These are phyloP conservation scores for Paraphoma chrysanthemicola DNA, from an alignment of 2,329 filamentous ascomycete genomes.

Conservation along the genomic window DNA sequence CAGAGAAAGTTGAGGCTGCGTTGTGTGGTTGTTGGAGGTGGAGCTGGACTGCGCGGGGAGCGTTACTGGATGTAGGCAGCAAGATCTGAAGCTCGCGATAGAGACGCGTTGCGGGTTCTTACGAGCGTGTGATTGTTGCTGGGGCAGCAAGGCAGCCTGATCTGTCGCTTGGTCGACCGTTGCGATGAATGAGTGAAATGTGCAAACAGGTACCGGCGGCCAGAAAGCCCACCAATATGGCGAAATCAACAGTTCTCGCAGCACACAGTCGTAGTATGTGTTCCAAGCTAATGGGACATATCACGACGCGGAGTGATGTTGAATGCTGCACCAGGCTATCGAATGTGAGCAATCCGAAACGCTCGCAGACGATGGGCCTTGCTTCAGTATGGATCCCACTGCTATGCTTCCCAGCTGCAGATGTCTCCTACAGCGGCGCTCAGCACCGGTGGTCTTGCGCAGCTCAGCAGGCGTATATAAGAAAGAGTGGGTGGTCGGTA, in stretches of 20 bases:
- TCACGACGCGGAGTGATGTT: not conserved
- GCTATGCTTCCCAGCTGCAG: no score
- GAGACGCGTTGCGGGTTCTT: not conserved
- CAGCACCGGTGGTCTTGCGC: no score
- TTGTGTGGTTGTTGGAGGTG: no score
- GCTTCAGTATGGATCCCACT: no score
- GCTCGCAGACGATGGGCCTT: no score
- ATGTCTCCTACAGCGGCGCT: no score
- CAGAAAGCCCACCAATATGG: not conserved
- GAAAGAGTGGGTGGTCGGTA: not conserved
- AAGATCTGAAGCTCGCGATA: not conserved
- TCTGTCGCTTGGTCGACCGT: not conserved
- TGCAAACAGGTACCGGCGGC: not conserved
- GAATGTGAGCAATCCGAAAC: no score
- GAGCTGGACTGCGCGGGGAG: no score
- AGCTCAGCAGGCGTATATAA: no score
- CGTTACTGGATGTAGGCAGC: not conserved
- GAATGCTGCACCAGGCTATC: no score
- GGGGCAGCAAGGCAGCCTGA: conserved; percentile 3
- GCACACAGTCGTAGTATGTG: conserved; percentile 12
- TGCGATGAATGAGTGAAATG: not conserved
- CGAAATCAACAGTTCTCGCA: not conserved
- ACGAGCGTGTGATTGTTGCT: conserved; percentile 7
- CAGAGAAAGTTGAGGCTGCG: no score
- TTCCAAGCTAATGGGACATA: conserved; percentile 29